A percentile compares a stretch with the other conserved stretches of the same genome.
phyloP scores from a whole-genome alignment of 768 basidiomycete species.

The Austroboletus festivus region DNA sequence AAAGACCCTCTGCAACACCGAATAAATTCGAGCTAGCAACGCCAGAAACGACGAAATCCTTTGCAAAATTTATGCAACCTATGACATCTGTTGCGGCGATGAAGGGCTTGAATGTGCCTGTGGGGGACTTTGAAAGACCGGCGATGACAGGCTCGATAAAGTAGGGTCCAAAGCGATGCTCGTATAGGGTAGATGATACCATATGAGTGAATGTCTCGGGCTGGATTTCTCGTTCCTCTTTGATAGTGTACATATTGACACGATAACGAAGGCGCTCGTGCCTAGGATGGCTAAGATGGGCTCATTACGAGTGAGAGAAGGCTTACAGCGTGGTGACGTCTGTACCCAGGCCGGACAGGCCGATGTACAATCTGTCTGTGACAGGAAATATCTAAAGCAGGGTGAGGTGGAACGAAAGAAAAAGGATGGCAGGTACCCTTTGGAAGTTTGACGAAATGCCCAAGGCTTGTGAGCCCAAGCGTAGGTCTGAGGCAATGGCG shows the following conservation, averaged over 20 bases:
- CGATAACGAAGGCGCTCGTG: slow-evolving; percentile 89
- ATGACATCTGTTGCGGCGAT: slow-evolving; percentile 95
- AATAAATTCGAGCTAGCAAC: slow-evolving; percentile 90
- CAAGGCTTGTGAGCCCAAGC: slow-evolving; percentile 84
- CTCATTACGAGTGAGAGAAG: neutral
- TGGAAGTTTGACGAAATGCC: slow-evolving; percentile 91
- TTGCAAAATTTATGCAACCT: slow-evolving; percentile 89
- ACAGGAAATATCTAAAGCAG: slow-evolving; percentile 80
- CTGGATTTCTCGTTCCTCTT: slow-evolving; percentile 95
- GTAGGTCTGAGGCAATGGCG: slow-evolving; percentile 93
- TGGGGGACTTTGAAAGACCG: slow-evolving; percentile 72
- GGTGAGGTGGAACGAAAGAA: slow-evolving; percentile 7
- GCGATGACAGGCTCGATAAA: slow-evolving; percentile 97
- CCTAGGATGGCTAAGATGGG: slow-evolving; percentile 38
- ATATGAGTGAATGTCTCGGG: slow-evolving; percentile 96
- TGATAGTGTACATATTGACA: slow-evolving; percentile 99
- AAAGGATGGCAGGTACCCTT: slow-evolving; percentile 56
- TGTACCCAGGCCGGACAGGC: slow-evolving; percentile 88
- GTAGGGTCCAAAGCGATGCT: slow-evolving; percentile 93
- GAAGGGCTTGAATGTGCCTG: slow-evolving; percentile 80
- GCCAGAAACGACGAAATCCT: slow-evolving; percentile 96
- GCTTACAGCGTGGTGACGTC: slow-evolving; percentile 89
- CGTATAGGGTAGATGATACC: slow-evolving; percentile 92
- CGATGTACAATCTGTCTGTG: slow-evolving; percentile 88
- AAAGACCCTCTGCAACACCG: slow-evolving; percentile 96